Percentiles rank a stretch among this genome's conserved stretches.
Evolutionary conservation across 1,284 basidiomycete species (phyloP).

Genomic region (Mycosarcoma mackinlayi): DNA sequence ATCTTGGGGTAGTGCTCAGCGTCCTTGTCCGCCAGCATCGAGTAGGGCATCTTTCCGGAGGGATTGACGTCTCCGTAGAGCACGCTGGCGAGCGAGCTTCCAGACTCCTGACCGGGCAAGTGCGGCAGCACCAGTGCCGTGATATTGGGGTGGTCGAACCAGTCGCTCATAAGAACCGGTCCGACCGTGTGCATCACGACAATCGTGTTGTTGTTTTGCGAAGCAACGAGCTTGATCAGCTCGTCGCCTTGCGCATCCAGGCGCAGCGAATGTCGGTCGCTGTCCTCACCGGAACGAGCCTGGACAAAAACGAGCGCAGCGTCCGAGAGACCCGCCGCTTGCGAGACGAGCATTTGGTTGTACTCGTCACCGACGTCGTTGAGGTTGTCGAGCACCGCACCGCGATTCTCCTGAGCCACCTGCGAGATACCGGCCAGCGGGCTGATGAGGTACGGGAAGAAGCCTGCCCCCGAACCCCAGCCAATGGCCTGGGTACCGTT

Average conservation of each 20-base stretch:
- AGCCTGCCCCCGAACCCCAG: slow-evolving; percentile 39
- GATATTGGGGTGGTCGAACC: slow-evolving; percentile 49
- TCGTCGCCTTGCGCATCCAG: slow-evolving; percentile 67
- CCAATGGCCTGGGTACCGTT: slow-evolving; percentile 39
- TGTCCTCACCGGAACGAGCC: slow-evolving; percentile 70
- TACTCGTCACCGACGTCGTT: slow-evolving; percentile 39
- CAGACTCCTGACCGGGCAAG: slow-evolving; percentile 49
- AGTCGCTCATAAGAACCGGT: slow-evolving; percentile 46
- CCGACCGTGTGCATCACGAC: slow-evolving; percentile 78
- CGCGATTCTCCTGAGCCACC: slow-evolving; percentile 19
- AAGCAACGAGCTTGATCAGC: slow-evolving; percentile 68
- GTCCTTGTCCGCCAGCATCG: slow-evolving; percentile 24
- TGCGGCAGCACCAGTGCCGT: slow-evolving; percentile 41
- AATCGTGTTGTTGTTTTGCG: slow-evolving; percentile 76
- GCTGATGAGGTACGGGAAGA: slow-evolving; percentile 57
- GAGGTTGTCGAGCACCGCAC: slow-evolving; percentile 37
- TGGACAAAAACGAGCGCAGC: slow-evolving; percentile 47
- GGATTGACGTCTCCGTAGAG: slow-evolving; percentile 46
- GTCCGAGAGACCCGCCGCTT: slow-evolving; percentile 26
- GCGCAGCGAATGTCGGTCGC: slow-evolving; percentile 68
- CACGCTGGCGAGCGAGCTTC: slow-evolving; percentile 34
- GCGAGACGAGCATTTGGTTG: slow-evolving; percentile 30
- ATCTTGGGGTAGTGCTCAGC: slow-evolving; percentile 65
- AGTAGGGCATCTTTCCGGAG: slow-evolving; percentile 47
- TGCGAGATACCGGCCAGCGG: slow-evolving; percentile 46